Percentiles rank a stretch among this genome's conserved stretches.
Evolutionary conservation across 1,284 basidiomycete genomes (phyloP).

Genomic region (Erythrobasidium hasegawianum): DNA sequence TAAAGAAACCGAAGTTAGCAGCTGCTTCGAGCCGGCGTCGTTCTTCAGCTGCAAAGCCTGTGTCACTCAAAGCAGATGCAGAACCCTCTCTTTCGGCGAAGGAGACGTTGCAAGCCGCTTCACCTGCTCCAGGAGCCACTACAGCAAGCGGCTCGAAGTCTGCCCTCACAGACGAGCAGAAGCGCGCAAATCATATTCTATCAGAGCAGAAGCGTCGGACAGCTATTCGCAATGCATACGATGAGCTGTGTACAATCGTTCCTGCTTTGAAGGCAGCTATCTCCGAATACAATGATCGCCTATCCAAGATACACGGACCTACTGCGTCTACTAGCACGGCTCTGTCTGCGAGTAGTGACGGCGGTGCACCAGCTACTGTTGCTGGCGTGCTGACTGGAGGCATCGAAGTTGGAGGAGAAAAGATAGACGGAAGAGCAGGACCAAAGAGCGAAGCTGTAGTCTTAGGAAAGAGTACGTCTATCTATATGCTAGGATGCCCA

Average conservation of each 20-base stretch:
- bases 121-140: neutral
- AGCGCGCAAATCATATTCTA: constrained; percentile 88
- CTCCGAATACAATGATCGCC: constrained; percentile 48
- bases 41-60: neutral
- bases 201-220: constrained; percentile 85
- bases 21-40: no score
- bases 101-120: no score
- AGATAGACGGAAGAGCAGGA: constrained; percentile 71
- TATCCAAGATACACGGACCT: constrained; percentile 27
- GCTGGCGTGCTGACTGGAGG: constrained; percentile 42
- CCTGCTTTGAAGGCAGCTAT: constrained; percentile 69
- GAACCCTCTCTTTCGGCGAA: no score
- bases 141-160: constrained; percentile 44
- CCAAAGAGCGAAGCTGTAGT: constrained; percentile 81
- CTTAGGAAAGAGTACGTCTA: constrained; percentile 68
- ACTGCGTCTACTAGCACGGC: neutral
- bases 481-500: no score
- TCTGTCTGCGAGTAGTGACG: neutral
- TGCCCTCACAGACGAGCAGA: constrained; percentile 74
- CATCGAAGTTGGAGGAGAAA: constrained; percentile 56
- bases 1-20: no score
- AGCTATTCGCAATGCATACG: constrained; percentile 82
- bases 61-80: neutral
- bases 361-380: constrained; percentile 10
- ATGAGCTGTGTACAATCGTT: constrained; percentile 71